phyloP scores from a whole-genome alignment of 805 yeast species.

The Scheffersomyces lignosus region DNA sequence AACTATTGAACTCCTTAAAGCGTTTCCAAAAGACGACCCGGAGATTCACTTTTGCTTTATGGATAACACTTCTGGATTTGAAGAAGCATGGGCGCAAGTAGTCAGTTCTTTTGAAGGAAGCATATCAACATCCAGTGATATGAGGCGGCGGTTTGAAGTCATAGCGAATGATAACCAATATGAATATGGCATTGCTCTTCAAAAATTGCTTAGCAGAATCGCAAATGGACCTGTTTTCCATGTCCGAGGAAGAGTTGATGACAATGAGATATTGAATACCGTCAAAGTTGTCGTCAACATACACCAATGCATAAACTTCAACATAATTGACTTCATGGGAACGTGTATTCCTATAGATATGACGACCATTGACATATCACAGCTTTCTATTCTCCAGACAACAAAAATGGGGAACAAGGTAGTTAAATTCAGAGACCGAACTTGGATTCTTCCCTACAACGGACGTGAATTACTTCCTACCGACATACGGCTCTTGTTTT shows the following conservation, averaged over 20 bases:
- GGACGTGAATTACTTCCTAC: conserved; percentile 31
- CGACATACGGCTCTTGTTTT: conserved; percentile 39
- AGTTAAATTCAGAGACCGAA: conserved; percentile 20
- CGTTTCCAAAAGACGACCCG: conserved; percentile 42
- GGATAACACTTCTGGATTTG: conserved; percentile 50
- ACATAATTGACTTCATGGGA: conserved; percentile 33
- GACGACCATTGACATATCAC: conserved; percentile 1
- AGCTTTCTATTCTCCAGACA: conserved; percentile 3
- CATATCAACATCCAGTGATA: conserved; percentile 5
- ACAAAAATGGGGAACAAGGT: conserved; percentile 22
- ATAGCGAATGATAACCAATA: background rate
- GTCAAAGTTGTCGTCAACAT: conserved; percentile 18
- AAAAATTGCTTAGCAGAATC: conserved; percentile 16
- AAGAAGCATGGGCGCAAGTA: conserved; percentile 49
- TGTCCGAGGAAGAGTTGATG: conserved; percentile 4
- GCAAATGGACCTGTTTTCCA: conserved; percentile 2
- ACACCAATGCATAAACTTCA: conserved; percentile 38
- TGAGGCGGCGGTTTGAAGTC: conserved; percentile 4
- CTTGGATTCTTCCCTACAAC: conserved; percentile 29
- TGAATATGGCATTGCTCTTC: background rate
- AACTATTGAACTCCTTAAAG: conserved; percentile 30
- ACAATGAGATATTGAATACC: background rate
- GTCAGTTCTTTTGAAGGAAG: conserved; percentile 20
- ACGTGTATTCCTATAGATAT: conserved; percentile 26
- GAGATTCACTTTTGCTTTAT: conserved; percentile 41